Conservation (phyloP, 768 basidiomycete species). For the Agaricus sinodeliciosus region DNA sequence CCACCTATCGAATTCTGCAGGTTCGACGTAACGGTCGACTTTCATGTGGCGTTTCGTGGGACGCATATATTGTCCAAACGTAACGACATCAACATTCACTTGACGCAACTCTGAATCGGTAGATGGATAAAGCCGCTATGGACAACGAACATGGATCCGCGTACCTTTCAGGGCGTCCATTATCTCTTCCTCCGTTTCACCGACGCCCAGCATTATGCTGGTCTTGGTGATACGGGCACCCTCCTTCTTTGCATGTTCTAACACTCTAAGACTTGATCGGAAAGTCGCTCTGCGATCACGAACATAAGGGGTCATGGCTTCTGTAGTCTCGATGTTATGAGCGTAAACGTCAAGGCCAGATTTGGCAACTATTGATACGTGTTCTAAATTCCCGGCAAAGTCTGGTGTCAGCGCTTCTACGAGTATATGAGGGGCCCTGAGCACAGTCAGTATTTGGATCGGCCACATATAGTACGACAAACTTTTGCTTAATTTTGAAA, state of each 20-base stretch:
- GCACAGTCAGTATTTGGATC: background rate
- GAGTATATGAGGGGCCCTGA: slow-evolving; percentile 88
- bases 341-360: slow-evolving; percentile 98
- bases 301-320: slow-evolving; percentile 88
- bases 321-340: slow-evolving; percentile 96
- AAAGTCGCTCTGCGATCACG: slow-evolving; percentile 93
- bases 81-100: slow-evolving; percentile 91
- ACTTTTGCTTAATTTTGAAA: slow-evolving; percentile 93
- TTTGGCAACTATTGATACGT: slow-evolving; percentile 77
- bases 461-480: slow-evolving; percentile 14
- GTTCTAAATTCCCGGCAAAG: slow-evolving; percentile 72
- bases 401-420: slow-evolving; percentile 97
- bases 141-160: background rate
- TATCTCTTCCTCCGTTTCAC: slow-evolving; percentile 82
- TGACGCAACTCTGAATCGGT: slow-evolving; percentile 68
- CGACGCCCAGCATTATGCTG: slow-evolving; percentile 97
- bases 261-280: slow-evolving; percentile 73
- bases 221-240: slow-evolving; percentile 92
- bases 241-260: slow-evolving; percentile 76
- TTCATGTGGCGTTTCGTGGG: slow-evolving; percentile 99
- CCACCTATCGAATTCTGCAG: slow-evolving; percentile 90
- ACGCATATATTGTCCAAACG: slow-evolving; percentile 99
- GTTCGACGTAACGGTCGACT: slow-evolving; percentile 93
- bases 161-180: slow-evolving; percentile 76
- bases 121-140: background rate